Evolutionary conservation across 345 rosid genomes (phyloP).

Genomic region (Moringa oleifera): DNA sequence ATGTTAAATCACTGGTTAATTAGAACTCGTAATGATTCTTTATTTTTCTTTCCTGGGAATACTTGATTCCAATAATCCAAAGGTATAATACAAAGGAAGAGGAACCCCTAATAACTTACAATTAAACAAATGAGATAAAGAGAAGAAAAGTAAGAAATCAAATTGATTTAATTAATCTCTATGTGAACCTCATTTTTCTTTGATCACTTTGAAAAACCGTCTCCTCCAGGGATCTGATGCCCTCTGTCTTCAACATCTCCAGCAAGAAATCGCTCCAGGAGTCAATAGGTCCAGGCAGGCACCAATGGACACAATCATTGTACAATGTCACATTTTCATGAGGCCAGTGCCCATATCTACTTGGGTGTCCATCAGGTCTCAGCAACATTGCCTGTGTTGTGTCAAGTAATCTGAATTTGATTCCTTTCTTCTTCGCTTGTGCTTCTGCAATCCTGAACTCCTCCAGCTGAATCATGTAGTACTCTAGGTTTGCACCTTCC

Average conservation of each 20-base stretch:
- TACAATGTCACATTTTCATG: conserved; percentile 64
- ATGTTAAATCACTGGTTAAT: too few relatives aligned
- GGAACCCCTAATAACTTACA: too few relatives aligned
- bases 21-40: too few relatives aligned
- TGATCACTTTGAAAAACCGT: conserved; percentile 14
- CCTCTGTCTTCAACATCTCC: conserved; percentile 80
- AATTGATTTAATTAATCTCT: too few relatives aligned
- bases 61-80: too few relatives aligned
- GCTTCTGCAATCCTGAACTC: conserved; percentile 55
- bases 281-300: conserved; percentile 92
- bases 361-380: conserved; percentile 87
- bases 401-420: conserved; percentile 54
- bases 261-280: conserved; percentile 72
- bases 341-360: conserved; percentile 57
- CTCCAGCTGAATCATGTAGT: conserved; percentile 66
- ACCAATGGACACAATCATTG: conserved; percentile 94
- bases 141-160: not conserved
- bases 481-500: conserved; percentile 41
- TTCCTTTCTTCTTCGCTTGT: conserved; percentile 48
- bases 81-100: too few relatives aligned
- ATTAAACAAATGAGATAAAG: too few relatives aligned
- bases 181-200: conserved; percentile 12
- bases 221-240: conserved; percentile 27
- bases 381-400: conserved; percentile 50
- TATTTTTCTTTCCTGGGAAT: too few relatives aligned